A percentile compares a stretch with the other conserved stretches of the same genome.
These are phyloP conservation scores for Globisporangium lucens DNA, from an alignment of 352 stramenopile genomes.

Conservation along the genomic window DNA sequence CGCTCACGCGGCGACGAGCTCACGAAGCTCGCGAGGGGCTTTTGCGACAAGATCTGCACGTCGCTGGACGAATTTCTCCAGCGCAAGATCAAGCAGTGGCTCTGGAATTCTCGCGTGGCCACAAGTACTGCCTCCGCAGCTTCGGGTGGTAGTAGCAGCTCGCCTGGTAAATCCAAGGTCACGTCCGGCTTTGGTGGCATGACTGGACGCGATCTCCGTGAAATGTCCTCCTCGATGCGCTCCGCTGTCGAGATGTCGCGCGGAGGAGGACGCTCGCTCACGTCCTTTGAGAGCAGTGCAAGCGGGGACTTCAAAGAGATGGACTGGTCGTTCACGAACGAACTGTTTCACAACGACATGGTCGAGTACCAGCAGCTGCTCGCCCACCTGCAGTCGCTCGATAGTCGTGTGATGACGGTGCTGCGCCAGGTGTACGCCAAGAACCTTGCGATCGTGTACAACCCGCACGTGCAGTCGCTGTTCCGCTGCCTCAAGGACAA, in stretches of 20 bases:
- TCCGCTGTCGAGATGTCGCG: constrained; percentile 26
- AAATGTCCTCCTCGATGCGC: constrained; percentile 24
- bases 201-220: constrained; percentile 25
- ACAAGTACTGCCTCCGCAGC: not conserved
- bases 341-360: constrained; percentile 46
- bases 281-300: constrained; percentile 32
- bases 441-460: constrained; percentile 48
- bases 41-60: constrained; percentile 52
- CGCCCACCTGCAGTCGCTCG: constrained; percentile 37
- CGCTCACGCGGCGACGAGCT: constrained; percentile 54
- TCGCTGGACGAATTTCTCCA: constrained; percentile 61
- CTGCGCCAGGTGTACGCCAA: constrained; percentile 56
- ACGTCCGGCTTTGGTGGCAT: not conserved
- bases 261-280: constrained; percentile 28
- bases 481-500: constrained; percentile 65
- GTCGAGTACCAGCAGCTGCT: constrained; percentile 48
- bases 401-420: constrained; percentile 26
- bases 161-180: constrained; percentile 13
- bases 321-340: constrained; percentile 66
- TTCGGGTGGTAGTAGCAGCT: not conserved
- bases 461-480: constrained; percentile 46
- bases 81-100: constrained; percentile 41
- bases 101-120: constrained; percentile 18
- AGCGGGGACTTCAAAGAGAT: constrained; percentile 34
- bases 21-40: constrained; percentile 31